Conservation (phyloP, 345 rosid genomes). For the Euphorbia tirucalli region DNA sequence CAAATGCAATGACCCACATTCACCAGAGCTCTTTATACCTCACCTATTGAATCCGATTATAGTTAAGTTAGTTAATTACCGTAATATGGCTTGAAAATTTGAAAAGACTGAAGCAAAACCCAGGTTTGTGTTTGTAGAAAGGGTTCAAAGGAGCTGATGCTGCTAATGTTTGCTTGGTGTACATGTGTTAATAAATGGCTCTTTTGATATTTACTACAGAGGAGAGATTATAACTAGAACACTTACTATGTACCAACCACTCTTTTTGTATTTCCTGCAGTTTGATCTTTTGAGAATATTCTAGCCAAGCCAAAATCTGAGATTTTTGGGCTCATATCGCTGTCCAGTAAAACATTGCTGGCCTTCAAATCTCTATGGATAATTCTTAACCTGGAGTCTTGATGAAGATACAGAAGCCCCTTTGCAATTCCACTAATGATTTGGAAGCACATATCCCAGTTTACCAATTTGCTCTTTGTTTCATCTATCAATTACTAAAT, state of each 20-base stretch:
- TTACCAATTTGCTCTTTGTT: slow-evolving; percentile 17
- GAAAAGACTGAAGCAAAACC: no score
- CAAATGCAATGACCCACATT: slow-evolving; percentile 53
- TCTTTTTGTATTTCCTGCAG: slow-evolving; percentile 17
- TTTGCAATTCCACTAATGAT: slow-evolving; percentile 41
- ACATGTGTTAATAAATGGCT: no score
- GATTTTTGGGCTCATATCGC: slow-evolving; percentile 22
- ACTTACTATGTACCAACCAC: slow-evolving; percentile 23
- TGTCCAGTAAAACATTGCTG: slow-evolving; percentile 21
- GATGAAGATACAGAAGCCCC: slow-evolving; percentile 53
- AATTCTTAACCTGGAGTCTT: slow-evolving; percentile 44
- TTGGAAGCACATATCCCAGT: slow-evolving; percentile 28
- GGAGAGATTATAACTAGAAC: not conserved
- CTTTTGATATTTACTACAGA: no score
- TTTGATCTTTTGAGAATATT: slow-evolving; percentile 13
- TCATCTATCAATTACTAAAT: slow-evolving; percentile 25
- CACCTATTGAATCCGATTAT: no score
- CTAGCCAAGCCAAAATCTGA: slow-evolving; percentile 25
- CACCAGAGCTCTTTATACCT: slow-evolving; percentile 69
- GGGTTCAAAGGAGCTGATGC: no score
- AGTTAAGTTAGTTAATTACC: no score
- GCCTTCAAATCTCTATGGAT: slow-evolving; percentile 42
- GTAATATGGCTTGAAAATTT: no score
- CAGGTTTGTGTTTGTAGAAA: no score
- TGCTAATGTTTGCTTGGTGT: no score